Base-by-base conservation (phyloP, 306 rosid species). In the Pyrus bretschneideri region DNA sequence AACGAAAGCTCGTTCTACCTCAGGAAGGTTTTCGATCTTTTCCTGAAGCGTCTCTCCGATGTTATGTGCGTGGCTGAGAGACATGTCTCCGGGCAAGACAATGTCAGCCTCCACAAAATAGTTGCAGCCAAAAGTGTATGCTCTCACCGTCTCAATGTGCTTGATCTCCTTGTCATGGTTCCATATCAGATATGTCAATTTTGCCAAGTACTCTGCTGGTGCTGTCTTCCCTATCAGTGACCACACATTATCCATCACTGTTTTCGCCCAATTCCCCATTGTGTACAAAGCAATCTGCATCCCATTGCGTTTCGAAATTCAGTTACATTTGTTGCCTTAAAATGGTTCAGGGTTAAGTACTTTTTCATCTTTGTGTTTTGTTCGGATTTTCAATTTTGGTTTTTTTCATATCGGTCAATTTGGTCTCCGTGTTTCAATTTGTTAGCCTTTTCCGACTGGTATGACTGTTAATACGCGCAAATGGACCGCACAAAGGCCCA, bases 31-130 rank as follows among this genome's bases (percentile, higher is more conserved):
- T 74, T 95, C 92, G 51, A 95, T 91, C 89, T 95, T 95, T 25
- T 92, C 88, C 69, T 95, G 97, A 51, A 95, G 97, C 38, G 96
- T 73, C 78, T 95, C 97, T 33, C 97, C 99, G 40, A 95, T 92
- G 52, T 89, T 85, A 77, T 95, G 97, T 6, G 99, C 97, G 58
- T 86, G 82, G 59, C 55, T 66, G 2, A 95, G 96, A 62, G 88
- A 75, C 86, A 85, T 95, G 33, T 88, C 83, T 27, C 83, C 83
- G 0, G 97, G 84, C 1, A 95, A 85, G 31, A 95, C 96, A 27
- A 95, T 85, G 86, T 95, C 89, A 22, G 87, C 90, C 80, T 95
- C 99, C 76, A 89, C 97, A 79, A 95, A 95, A 84, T 95, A 95
- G 69, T 85, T 67, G n/a, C 59, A 76, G 4, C 97, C 99, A 80